A percentile compares a stretch with the other conserved stretches of the same genome.
phyloP scores from a whole-genome alignment of 2,329 filamentous ascomycete species.

The Neoascochyta sp. region DNA sequence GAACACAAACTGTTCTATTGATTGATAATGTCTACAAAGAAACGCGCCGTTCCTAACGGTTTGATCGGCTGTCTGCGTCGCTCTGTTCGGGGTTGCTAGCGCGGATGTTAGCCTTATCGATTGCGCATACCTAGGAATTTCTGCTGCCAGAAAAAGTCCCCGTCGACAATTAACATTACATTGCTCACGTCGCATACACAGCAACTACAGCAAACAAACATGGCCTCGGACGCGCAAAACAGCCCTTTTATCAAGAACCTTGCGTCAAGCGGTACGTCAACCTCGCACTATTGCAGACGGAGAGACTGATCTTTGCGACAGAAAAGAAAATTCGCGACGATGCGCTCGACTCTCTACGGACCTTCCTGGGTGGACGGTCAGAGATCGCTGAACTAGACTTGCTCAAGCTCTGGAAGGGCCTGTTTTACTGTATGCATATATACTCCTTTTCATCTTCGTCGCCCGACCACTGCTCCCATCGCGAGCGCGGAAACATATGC shows the following conservation, averaged over 20 bases:
- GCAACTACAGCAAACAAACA: too few species aligned
- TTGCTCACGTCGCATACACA: too few species aligned
- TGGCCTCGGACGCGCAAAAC: slow-evolving; percentile 44
- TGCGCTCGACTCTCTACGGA: slow-evolving; percentile 70
- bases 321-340: slow-evolving; percentile 75
- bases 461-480: neutral
- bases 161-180: slow-evolving; percentile 2
- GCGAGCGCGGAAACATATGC: slow-evolving; percentile 1
- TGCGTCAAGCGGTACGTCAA: slow-evolving; percentile 71
- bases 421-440: slow-evolving; percentile 69
- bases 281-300: neutral
- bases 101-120: slow-evolving; percentile 9
- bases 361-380: slow-evolving; percentile 66
- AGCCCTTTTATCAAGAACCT: slow-evolving; percentile 77
- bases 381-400: slow-evolving; percentile 66
- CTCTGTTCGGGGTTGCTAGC: too few species aligned
- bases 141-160: slow-evolving; percentile 9
- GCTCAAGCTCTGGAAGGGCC: slow-evolving; percentile 88
- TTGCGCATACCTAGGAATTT: too few species aligned
- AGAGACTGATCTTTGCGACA: slow-evolving; percentile 39
- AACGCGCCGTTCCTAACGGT: neutral
- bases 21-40: too few species aligned
- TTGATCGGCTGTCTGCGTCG: too few species aligned
- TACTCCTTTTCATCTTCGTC: neutral
- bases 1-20: too few species aligned